These are phyloP conservation scores for Trametes polyzona DNA, from an alignment of 1,284 basidiomycete species.

Conservation along the genomic window DNA sequence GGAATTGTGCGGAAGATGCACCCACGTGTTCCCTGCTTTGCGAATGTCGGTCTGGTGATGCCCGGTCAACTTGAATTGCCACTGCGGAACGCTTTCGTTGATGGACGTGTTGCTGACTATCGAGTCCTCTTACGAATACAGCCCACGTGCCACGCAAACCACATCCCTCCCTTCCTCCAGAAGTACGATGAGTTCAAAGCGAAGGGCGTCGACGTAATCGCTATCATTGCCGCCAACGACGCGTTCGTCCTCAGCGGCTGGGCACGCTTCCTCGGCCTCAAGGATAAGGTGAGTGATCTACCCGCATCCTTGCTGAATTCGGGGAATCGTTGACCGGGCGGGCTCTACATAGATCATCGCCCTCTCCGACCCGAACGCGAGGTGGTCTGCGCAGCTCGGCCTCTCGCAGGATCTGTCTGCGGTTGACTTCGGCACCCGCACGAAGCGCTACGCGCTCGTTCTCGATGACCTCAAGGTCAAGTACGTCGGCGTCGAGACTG, in stretches of 20 bases:
- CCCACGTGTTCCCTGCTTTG: not conserved
- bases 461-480: constrained; percentile 73
- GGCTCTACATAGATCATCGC: constrained; percentile 49
- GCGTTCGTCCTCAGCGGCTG: constrained; percentile 82
- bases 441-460: constrained; percentile 71
- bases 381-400: constrained; percentile 67
- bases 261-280: constrained; percentile 67
- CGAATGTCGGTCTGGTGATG: not conserved
- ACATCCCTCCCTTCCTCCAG: constrained; percentile 72
- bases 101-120: constrained; percentile 1
- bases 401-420: constrained; percentile 61
- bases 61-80: not conserved
- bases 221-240: constrained; percentile 74
- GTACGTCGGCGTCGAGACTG: constrained; percentile 61
- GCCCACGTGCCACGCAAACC: constrained; percentile 76
- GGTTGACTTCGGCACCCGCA: constrained; percentile 73
- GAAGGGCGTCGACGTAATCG: constrained; percentile 76
- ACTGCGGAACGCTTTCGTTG: not conserved
- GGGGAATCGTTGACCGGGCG: constrained; percentile 3
- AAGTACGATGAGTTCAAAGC: constrained; percentile 70
- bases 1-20: too few relatives aligned
- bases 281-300: constrained; percentile 60
- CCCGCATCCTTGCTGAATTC: not conserved
- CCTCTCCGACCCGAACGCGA: constrained; percentile 64
- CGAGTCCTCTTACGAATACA: constrained; percentile 31